phyloP scores from a whole-genome alignment of 345 rosid species.

The Leavenworthia alabamica region DNA sequence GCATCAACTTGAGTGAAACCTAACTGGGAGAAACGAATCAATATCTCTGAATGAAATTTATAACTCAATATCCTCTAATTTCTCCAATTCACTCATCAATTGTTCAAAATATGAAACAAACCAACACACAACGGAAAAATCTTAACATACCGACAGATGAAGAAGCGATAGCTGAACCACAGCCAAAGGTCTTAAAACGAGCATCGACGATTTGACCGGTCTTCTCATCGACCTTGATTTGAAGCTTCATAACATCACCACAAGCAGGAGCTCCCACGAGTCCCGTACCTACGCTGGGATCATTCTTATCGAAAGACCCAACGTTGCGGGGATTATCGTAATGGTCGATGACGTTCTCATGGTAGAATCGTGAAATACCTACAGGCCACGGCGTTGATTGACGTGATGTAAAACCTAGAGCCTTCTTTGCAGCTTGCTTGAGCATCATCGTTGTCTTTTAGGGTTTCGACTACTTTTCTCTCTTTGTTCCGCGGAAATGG shows the following conservation, averaged over 20 bases:
- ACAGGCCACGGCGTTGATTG: conserved; percentile 28
- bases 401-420: conserved; percentile 35
- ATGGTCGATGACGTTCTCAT: conserved; percentile 94
- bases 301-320: conserved; percentile 89
- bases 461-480: not conserved
- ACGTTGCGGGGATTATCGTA: conserved; percentile 94
- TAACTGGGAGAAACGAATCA: not conserved
- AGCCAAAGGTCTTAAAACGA: conserved; percentile 95
- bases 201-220: conserved; percentile 85
- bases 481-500: not conserved
- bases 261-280: conserved; percentile 99
- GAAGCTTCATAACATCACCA: conserved; percentile 99
- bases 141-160: conserved; percentile 73
- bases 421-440: conserved; percentile 43
- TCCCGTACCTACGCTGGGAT: conserved; percentile 79
- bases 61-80: not conserved
- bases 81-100: not conserved
- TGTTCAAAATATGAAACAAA: not conserved
- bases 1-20: not conserved
- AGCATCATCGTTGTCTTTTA: conserved; percentile 37
- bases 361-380: conserved; percentile 49
- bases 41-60: not conserved
- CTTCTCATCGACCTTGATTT: conserved; percentile 80
- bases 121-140: not conserved
- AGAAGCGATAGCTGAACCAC: conserved; percentile 97